Evolutionary conservation across 352 stramenopile genomes (phyloP).

Genomic region (Globisporangium abappressorium): DNA sequence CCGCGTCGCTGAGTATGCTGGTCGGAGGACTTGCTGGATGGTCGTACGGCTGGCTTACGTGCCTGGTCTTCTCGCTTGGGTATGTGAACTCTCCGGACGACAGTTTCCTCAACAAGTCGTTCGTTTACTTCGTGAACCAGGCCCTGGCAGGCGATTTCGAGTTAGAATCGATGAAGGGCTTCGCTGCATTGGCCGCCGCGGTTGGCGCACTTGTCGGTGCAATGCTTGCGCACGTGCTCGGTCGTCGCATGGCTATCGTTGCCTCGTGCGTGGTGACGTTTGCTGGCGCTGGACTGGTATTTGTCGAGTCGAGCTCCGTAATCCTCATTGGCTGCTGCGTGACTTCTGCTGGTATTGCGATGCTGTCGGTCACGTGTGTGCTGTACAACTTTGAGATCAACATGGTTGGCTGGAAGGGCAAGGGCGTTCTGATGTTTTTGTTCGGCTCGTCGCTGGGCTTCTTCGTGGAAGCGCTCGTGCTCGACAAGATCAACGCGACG

Average conservation of each 20-base stretch:
- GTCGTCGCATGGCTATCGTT: constrained; percentile 67
- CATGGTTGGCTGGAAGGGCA: constrained; percentile 84
- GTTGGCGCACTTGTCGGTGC: constrained; percentile 52
- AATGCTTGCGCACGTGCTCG: constrained; percentile 50
- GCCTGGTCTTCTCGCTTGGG: constrained; percentile 75
- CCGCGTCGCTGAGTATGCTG: constrained; percentile 71
- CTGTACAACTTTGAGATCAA: constrained; percentile 90
- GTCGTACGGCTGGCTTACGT: constrained; percentile 78
- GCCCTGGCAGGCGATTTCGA: constrained; percentile 41
- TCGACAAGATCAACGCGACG: constrained; percentile 71
- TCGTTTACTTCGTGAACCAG: constrained; percentile 78
- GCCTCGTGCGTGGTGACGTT: constrained; percentile 55
- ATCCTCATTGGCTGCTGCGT: constrained; percentile 72
- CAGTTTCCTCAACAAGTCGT: constrained; percentile 84
- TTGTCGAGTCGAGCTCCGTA: constrained; percentile 60
- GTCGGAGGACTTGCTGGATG: constrained; percentile 71
- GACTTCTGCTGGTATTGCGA: constrained; percentile 61
- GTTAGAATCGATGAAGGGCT: constrained; percentile 70
- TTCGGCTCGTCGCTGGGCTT: constrained; percentile 65
- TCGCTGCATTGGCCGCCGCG: constrained; percentile 48
- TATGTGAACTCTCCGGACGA: constrained; percentile 74
- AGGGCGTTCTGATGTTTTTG: constrained; percentile 84
- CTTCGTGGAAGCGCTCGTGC: constrained; percentile 71
- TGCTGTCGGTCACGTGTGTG: constrained; percentile 71
- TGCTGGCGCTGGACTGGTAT: constrained; percentile 62